Evolutionary conservation across 805 yeast species (phyloP).

Genomic region (Kluyveromyces aestuarii): DNA sequence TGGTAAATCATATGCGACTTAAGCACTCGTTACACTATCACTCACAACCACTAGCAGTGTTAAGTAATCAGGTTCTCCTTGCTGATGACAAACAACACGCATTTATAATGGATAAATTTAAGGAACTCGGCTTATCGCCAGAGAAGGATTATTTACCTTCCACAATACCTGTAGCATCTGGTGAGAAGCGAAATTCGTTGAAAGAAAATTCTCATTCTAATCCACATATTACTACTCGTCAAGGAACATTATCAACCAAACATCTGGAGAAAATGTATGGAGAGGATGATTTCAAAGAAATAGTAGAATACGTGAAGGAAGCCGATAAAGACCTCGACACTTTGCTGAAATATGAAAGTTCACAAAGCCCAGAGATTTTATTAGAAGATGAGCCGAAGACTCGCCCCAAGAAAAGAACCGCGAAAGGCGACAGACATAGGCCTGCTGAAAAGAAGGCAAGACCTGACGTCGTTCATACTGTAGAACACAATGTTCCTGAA

Average conservation of each 20-base stretch:
- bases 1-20: slow-evolving; percentile 64
- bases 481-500: slow-evolving; percentile 12
- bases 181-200: background rate
- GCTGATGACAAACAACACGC: slow-evolving; percentile 20
- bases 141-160: slow-evolving; percentile 20
- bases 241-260: slow-evolving; percentile 6
- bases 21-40: slow-evolving; percentile 65
- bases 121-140: slow-evolving; percentile 20
- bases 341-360: slow-evolving; percentile 6
- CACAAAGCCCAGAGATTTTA: background rate
- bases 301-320: slow-evolving; percentile 21
- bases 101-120: slow-evolving; percentile 18
- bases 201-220: background rate
- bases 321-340: slow-evolving; percentile 20
- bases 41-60: slow-evolving; percentile 67
- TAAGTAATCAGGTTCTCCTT: slow-evolving; percentile 50
- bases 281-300: slow-evolving; percentile 20
- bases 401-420: slow-evolving; percentile 3
- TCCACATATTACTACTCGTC: background rate
- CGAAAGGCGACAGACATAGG: slow-evolving; percentile 12
- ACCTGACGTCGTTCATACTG: slow-evolving; percentile 16
- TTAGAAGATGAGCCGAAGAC: slow-evolving; percentile 4
- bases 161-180: slow-evolving; percentile 6
- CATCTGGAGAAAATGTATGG: slow-evolving; percentile 21
- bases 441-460: slow-evolving; percentile 23